These are phyloP conservation scores for Santalum album DNA, from an alignment of 164 flowering plant genomes.

Conservation along the genomic window DNA sequence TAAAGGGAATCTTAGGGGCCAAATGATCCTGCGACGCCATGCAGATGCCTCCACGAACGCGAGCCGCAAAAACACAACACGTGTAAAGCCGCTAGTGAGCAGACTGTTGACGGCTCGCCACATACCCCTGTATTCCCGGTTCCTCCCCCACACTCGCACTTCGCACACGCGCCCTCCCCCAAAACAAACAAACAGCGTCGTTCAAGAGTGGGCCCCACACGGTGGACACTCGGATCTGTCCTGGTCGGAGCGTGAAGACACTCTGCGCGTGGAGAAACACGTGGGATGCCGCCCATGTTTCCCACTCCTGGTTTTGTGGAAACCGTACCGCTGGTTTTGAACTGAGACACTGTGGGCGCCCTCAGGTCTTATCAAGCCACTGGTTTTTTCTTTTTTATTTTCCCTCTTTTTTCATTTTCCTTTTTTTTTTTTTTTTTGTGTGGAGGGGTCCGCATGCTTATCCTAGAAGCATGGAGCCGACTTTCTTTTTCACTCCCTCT, in stretches of 20 bases:
- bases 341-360: background rate
- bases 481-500: background rate
- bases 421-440: too few relatives aligned
- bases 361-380: background rate
- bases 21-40: background rate
- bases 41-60: background rate
- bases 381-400: background rate
- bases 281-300: background rate
- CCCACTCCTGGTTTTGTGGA: conserved; percentile 1
- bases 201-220: too few relatives aligned
- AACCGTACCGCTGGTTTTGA: background rate
- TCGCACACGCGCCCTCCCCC: background rate
- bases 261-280: background rate
- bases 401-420: too few relatives aligned
- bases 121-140: background rate
- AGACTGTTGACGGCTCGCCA: background rate
- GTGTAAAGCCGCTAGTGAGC: background rate
- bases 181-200: too few relatives aligned
- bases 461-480: conserved; percentile 1
- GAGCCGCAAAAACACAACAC: background rate
- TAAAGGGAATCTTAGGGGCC: background rate
- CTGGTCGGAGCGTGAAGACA: background rate
- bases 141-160: background rate
- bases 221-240: background rate
- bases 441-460: too few relatives aligned